Evolutionary conservation across 2,329 filamentous ascomycete species (phyloP), one percentile per base, ranked within the genome.

Genomic region (Phyllosticta ampelicida): DNA sequence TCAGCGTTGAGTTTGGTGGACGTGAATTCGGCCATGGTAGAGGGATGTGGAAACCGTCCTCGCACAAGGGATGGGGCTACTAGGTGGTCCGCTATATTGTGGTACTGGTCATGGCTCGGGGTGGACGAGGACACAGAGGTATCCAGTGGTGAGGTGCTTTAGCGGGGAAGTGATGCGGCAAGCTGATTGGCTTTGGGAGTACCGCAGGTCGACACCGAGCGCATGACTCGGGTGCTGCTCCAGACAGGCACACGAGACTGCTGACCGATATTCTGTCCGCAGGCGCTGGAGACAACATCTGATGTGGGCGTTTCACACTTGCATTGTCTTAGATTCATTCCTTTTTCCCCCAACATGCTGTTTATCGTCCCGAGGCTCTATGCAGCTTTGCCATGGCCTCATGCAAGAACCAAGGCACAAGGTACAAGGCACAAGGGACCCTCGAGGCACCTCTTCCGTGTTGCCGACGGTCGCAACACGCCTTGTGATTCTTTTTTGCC

Each of bases 1-100:
- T 85, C 84, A 64, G 88, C 85, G 67, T 88, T 86, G 65, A 91
- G 80, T 72, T 84, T 86, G 54, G 82, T 82, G 58, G 82, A 81
- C 11, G 69, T 73, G 62, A 75, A 70, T 64, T 77, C 74, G 53
- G 75, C 74, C 75, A 77, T 77, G 62, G 59, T 63, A 62, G 23
- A 44, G n/a, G 13, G 13, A 44, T 44, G 16, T n/a, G 36, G 16
- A 16, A n/a, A 44, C 36, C 36, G 36, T n/a, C 36, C 36, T 16
- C 11, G 36, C 36, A n/a, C 36, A 44, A 44, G 36, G 11, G 49
- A 26, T 20, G 18, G 19, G 49, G 49, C 3, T 51, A 11, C 49
- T 18, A n/a, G n/a, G n/a, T n/a, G 11, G 21, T 51, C 2, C 18
- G 49, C 4, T 26, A 51, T 20, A 26, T 6, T 51, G 21, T 21